phyloP scores from a whole-genome alignment of 139 green algal genomes.

The Haematococcus sp. region DNA sequence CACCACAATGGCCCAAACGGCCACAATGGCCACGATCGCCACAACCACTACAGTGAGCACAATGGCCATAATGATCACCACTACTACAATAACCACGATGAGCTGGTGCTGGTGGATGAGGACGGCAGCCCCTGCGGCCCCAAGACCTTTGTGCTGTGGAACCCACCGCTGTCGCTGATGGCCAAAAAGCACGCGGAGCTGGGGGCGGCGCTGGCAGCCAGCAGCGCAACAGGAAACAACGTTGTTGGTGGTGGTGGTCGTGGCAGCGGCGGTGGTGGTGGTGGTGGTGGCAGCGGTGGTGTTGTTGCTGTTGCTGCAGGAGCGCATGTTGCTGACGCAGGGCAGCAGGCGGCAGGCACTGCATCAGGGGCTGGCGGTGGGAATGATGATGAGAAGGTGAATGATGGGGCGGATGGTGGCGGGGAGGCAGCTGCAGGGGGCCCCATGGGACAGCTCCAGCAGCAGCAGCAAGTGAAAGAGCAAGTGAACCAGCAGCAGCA shows the following conservation, averaged over 20 bases:
- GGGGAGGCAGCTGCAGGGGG: background rate
- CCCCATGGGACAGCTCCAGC: no score
- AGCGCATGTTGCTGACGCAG: background rate
- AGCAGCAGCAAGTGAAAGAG: no score
- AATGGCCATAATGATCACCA: no score
- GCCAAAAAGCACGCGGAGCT: background rate
- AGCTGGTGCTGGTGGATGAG: slow-evolving; percentile 45
- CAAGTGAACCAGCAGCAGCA: slow-evolving; percentile 8
- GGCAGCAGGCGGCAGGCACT: background rate
- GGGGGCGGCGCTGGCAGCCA: background rate
- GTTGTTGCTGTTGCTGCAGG: background rate
- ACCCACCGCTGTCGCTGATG: slow-evolving; percentile 72
- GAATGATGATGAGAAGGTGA: background rate
- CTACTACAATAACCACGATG: no score
- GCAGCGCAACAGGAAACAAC: background rate
- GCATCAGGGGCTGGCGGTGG: background rate
- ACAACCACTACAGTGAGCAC: no score
- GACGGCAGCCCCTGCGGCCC: slow-evolving; percentile 81
- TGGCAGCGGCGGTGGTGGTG: background rate
- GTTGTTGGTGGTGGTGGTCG: background rate
- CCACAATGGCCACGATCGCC: no score
- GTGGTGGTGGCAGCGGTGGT: background rate
- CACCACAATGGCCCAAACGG: no score
- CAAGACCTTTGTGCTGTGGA: slow-evolving; percentile 92
- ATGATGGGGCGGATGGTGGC: background rate